These are phyloP conservation scores for Lyophyllum semitale DNA, from an alignment of 768 basidiomycete species.

Conservation along the genomic window DNA sequence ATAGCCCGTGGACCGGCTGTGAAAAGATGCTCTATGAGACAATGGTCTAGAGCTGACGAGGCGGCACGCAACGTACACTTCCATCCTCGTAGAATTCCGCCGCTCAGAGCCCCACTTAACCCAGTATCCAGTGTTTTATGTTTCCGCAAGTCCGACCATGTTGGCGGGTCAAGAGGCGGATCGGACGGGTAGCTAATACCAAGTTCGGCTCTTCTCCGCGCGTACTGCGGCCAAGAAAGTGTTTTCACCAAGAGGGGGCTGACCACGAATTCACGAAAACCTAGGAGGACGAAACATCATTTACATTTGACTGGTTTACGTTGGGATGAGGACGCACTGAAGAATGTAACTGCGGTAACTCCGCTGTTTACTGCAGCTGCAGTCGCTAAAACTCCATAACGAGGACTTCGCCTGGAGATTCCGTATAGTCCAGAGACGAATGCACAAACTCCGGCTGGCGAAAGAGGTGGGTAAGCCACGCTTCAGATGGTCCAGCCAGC, in stretches of 20 bases:
- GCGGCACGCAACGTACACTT: constrained; percentile 53
- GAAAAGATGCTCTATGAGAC: background rate
- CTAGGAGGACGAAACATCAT: constrained; percentile 36
- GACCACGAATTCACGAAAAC: constrained; percentile 74
- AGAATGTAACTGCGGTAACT: constrained; percentile 74
- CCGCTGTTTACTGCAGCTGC: constrained; percentile 74
- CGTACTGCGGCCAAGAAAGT: constrained; percentile 50
- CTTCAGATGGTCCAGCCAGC: constrained; percentile 20
- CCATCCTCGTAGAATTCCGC: constrained; percentile 55
- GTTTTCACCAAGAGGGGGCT: constrained; percentile 57
- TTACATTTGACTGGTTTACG: background rate
- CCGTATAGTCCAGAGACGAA: constrained; percentile 45
- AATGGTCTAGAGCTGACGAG: background rate
- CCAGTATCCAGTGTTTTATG: constrained; percentile 69
- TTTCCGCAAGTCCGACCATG: constrained; percentile 57
- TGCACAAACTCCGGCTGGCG: constrained; percentile 60
- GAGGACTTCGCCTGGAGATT: constrained; percentile 49
- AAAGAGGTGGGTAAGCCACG: constrained; percentile 22
- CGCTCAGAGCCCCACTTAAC: constrained; percentile 71
- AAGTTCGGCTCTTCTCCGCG: constrained; percentile 37
- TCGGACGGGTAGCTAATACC: constrained; percentile 17
- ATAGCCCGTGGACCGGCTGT: constrained; percentile 65
- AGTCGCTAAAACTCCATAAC: constrained; percentile 47
- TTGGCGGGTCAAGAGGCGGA: constrained; percentile 19
- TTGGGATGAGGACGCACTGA: constrained; percentile 51